Evolutionary conservation across 2,329 filamentous ascomycete genomes (phyloP).

Genomic region (Colletotrichum spaethianum): DNA sequence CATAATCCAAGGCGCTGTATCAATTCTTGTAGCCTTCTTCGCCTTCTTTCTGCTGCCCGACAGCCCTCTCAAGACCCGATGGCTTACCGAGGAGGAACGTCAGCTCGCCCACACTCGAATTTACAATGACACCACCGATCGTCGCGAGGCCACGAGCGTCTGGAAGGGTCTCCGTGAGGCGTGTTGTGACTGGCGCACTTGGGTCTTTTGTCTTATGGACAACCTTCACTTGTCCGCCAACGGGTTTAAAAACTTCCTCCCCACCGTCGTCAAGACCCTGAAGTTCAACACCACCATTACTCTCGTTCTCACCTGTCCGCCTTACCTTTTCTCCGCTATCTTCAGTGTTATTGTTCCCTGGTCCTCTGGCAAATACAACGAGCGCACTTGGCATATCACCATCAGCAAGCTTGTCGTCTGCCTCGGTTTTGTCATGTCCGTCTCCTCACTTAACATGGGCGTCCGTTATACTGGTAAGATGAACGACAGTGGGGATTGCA

Average conservation of each 20-base stretch:
- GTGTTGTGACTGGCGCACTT: conserved; percentile 60
- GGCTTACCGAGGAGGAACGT: conserved; percentile 57
- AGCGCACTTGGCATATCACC: conserved; percentile 64
- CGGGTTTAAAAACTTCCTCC: conserved; percentile 56
- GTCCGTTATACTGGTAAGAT: conserved; percentile 24
- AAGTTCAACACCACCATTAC: conserved; percentile 60
- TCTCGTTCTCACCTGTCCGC: conserved; percentile 63
- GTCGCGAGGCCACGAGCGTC: conserved; percentile 55
- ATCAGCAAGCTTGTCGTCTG: conserved; percentile 58
- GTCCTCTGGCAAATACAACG: conserved; percentile 62
- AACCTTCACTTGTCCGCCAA: conserved; percentile 66
- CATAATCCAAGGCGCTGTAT: conserved; percentile 57
- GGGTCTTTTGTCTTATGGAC: conserved; percentile 65
- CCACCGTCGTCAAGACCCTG: conserved; percentile 57
- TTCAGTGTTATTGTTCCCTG: conserved; percentile 54
- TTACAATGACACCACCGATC: conserved; percentile 48
- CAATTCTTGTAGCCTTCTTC: conserved; percentile 52
- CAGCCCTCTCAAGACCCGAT: conserved; percentile 54
- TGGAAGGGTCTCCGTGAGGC: conserved; percentile 61
- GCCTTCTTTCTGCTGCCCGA: conserved; percentile 57
- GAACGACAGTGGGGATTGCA: no score
- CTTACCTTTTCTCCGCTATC: conserved; percentile 57
- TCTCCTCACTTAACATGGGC: conserved; percentile 44
- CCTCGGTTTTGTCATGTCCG: conserved; percentile 45
- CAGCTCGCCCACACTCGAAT: conserved; percentile 56